Conservation (phyloP, 1,284 basidiomycete genomes). For the Fomitiporia mediterranea region DNA sequence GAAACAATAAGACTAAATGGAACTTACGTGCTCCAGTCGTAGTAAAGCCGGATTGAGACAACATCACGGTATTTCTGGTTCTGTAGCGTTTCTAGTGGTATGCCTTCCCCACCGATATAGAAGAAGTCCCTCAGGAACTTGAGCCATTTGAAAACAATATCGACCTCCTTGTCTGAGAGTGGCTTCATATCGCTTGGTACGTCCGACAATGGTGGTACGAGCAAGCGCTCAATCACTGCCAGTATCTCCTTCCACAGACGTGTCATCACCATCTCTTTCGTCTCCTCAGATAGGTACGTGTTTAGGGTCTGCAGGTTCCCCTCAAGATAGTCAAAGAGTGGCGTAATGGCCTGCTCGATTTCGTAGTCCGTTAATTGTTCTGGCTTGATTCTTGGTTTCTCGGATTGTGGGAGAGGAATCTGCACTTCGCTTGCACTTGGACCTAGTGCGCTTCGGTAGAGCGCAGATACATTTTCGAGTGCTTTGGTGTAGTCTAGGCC, state of each 20-base stretch:
- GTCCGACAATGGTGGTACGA: conserved; percentile 91
- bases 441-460: conserved; percentile 74
- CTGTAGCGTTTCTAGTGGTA: conserved; percentile 85
- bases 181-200: conserved; percentile 88
- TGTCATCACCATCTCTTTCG: conserved; percentile 91
- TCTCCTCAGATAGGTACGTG: conserved; percentile 78
- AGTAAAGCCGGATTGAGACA: conserved; percentile 85
- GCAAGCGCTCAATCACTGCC: conserved; percentile 79
- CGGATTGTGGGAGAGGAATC: conserved; percentile 68
- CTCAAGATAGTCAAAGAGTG: conserved; percentile 96
- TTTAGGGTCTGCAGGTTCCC: conserved; percentile 91
- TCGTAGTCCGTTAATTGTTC: conserved; percentile 86
- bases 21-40: conserved; percentile 86
- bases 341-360: conserved; percentile 90
- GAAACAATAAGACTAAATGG: not conserved
- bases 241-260: conserved; percentile 97
- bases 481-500: conserved; percentile 83
- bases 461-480: conserved; percentile 71
- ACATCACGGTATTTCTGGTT: conserved; percentile 96
- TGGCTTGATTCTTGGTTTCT: conserved; percentile 65
- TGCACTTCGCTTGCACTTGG: conserved; percentile 62
- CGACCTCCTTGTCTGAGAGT: conserved; percentile 91
- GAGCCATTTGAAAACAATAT: conserved; percentile 97
- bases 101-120: conserved; percentile 89
- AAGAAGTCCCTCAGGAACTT: conserved; percentile 97